Evolutionary conservation across 768 basidiomycete genomes (phyloP).

Genomic region (Tricholoma matsutake): DNA sequence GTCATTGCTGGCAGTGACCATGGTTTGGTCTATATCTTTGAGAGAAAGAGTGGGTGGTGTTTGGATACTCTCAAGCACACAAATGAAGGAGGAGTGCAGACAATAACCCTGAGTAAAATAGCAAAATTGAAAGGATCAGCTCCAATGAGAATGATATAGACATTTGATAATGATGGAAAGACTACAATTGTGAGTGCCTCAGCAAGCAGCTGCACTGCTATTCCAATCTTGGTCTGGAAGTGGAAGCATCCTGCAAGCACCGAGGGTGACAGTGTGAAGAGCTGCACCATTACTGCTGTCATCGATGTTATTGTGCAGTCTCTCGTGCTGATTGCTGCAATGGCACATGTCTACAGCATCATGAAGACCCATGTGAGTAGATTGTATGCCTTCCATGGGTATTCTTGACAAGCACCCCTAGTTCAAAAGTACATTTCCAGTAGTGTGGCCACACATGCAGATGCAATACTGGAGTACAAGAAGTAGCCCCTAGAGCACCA

Average conservation of each 20-base stretch:
- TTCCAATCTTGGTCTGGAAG: background rate
- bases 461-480: background rate
- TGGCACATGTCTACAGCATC: background rate
- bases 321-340: background rate
- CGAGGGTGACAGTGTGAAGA: background rate
- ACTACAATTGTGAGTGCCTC: constrained; percentile 6
- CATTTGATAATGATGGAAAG: background rate
- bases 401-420: background rate
- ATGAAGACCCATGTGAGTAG: background rate
- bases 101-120: constrained; percentile 4
- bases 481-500: background rate
- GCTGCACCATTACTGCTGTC: background rate
- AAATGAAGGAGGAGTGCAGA: constrained; percentile 8
- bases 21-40: constrained; percentile 18
- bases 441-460: background rate
- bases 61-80: constrained; percentile 11
- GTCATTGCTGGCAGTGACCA: constrained; percentile 23
- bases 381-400: too few relatives aligned
- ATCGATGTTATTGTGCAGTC: background rate
- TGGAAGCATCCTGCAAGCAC: background rate
- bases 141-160: background rate
- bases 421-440: background rate
- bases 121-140: background rate
- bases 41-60: constrained; percentile 14
- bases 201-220: background rate